A percentile compares a stretch with the other conserved stretches of the same genome.
Evolutionary conservation across 2,329 filamentous ascomycete species (phyloP).

Genomic region (Pezicula carpinea): DNA sequence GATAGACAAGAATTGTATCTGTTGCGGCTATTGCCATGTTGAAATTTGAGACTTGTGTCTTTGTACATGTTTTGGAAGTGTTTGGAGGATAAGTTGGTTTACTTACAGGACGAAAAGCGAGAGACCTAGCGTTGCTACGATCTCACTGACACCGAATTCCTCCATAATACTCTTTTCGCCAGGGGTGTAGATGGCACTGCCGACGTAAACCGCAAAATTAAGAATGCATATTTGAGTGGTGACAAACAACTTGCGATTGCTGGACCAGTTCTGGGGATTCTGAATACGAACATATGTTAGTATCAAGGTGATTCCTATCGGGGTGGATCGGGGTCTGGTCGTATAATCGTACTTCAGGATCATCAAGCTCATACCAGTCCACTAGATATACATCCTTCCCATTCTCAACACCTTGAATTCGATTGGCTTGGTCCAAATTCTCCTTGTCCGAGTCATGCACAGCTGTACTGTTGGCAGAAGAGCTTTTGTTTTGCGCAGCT

Average conservation of each 20-base stretch:
- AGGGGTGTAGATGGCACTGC: constrained; percentile 39
- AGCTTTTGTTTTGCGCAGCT: no score
- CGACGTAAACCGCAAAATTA: constrained; percentile 52
- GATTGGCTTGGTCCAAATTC: background rate
- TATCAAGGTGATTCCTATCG: no score
- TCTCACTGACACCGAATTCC: constrained; percentile 45
- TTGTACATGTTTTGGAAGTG: background rate
- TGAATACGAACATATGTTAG: no score
- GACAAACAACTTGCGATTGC: constrained; percentile 34
- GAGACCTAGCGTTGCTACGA: constrained; percentile 49
- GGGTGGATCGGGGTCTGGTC: no score
- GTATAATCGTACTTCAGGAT: constrained; percentile 27
- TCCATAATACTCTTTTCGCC: constrained; percentile 42
- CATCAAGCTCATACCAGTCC: constrained; percentile 30
- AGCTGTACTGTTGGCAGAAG: no score
- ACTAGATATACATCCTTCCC: background rate
- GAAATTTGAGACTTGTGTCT: background rate
- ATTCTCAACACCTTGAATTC: background rate
- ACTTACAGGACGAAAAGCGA: constrained; percentile 49
- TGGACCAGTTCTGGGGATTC: constrained; percentile 49
- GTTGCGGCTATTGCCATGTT: background rate
- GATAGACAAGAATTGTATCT: no score
- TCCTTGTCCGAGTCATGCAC: background rate
- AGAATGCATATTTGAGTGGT: constrained; percentile 43
- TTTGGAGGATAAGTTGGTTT: background rate